These are phyloP conservation scores for Quercus lobata DNA, from an alignment of 331 rosid genomes.

Conservation along the genomic window DNA sequence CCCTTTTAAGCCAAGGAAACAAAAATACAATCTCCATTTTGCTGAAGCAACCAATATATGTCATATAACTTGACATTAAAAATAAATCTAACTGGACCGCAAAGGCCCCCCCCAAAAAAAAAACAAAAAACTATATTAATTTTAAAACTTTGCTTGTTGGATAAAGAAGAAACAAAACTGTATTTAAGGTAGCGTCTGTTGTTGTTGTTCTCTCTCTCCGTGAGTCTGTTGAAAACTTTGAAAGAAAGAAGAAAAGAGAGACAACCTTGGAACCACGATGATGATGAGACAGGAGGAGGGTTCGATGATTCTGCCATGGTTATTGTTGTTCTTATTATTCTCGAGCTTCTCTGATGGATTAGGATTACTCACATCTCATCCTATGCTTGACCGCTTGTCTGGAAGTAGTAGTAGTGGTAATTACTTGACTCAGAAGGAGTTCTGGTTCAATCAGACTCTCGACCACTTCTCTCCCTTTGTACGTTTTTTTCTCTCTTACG, in stretches of 20 bases:
- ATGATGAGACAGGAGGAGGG: not conserved
- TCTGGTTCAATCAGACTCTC: conserved; percentile 52
- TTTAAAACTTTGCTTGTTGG: too few species aligned
- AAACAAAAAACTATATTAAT: too few species aligned
- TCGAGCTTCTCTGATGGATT: conserved; percentile 24
- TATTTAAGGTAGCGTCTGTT: not conserved
- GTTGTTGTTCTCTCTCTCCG: too few species aligned
- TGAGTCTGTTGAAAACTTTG: too few species aligned
- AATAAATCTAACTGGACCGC: too few species aligned
- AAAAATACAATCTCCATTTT: too few species aligned
- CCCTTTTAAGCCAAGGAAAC: not conserved
- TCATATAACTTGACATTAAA: too few species aligned
- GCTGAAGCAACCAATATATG: too few species aligned
- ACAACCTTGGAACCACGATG: conserved; percentile 15
- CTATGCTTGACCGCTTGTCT: conserved; percentile 17
- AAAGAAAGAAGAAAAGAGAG: not conserved
- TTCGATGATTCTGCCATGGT: conserved; percentile 1
- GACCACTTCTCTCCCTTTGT: conserved; percentile 78
- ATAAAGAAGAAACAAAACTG: too few species aligned
- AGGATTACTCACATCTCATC: conserved; percentile 23
- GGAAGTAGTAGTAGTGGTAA: conserved; percentile 3
- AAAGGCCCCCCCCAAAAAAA: too few species aligned
- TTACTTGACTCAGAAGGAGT: conserved; percentile 37
- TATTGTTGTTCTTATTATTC: conserved; percentile 15
- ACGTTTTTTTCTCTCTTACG: not conserved